A percentile compares a stretch with the other conserved stretches of the same genome.
Evolutionary conservation across 2,329 filamentous ascomycete genomes (phyloP).

Genomic region (Pseudogymnoascus sp.): DNA sequence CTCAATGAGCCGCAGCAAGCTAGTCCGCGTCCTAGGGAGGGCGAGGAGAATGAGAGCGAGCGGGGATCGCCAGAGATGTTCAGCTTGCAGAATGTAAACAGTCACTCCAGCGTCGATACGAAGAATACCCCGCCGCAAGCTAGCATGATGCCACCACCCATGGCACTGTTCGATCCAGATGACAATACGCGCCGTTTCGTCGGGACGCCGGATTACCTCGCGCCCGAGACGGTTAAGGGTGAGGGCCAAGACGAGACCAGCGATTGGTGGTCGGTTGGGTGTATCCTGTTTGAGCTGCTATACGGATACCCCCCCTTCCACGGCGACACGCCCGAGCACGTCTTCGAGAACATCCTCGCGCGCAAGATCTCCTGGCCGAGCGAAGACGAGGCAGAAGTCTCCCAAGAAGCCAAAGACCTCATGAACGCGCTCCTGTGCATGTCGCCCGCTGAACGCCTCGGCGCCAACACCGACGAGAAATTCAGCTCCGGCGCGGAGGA

Average conservation of each 20-base stretch:
- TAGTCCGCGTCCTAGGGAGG: constrained; percentile 48
- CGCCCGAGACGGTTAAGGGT: constrained; percentile 92
- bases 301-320: constrained; percentile 94
- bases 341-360: constrained; percentile 92
- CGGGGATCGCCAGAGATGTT: constrained; percentile 67
- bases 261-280: constrained; percentile 99
- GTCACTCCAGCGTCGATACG: constrained; percentile 36
- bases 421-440: constrained; percentile 88
- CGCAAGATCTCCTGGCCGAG: constrained; percentile 90
- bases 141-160: constrained; percentile 78
- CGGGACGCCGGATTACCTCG: constrained; percentile 92
- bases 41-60: constrained; percentile 60
- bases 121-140: constrained; percentile 54
- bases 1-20: constrained; percentile 48
- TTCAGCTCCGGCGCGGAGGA: constrained; percentile 80
- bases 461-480: constrained; percentile 77
- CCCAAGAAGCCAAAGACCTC: constrained; percentile 82
- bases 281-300: constrained; percentile 93
- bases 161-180: constrained; percentile 91
- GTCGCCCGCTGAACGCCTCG: constrained; percentile 73
- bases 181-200: constrained; percentile 91
- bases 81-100: constrained; percentile 47
- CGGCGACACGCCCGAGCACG: constrained; percentile 78
- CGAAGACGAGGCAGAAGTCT: constrained; percentile 69
- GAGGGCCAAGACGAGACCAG: constrained; percentile 95